These are phyloP conservation scores for Kernera saxatilis DNA, from an alignment of 345 rosid genomes.

Conservation along the genomic window DNA sequence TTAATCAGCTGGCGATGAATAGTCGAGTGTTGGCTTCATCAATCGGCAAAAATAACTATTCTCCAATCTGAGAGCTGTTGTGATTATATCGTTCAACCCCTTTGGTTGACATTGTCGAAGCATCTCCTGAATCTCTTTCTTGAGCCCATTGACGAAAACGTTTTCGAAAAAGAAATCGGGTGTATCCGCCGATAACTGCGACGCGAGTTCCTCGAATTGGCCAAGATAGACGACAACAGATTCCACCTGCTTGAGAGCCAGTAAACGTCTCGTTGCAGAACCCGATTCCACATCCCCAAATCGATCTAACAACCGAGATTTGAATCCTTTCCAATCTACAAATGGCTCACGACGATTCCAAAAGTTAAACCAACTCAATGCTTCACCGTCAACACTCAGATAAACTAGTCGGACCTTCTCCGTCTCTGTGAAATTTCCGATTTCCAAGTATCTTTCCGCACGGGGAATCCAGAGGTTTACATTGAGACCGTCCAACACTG, in stretches of 20 bases:
- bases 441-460: conserved; percentile 22
- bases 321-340: conserved; percentile 9
- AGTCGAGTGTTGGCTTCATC: background rate
- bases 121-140: background rate
- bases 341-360: background rate
- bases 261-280: background rate
- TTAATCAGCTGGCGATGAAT: background rate
- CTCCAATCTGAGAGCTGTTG: conserved; percentile 13
- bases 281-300: background rate
- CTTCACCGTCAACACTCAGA: background rate
- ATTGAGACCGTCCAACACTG: conserved; percentile 11
- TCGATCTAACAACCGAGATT: background rate
- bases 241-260: background rate
- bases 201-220: conserved; percentile 10
- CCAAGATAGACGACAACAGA: conserved; percentile 1
- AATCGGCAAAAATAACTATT: background rate
- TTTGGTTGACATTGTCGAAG: background rate
- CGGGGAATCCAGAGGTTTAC: background rate
- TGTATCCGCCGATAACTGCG: background rate
- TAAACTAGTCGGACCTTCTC: conserved; percentile 12
- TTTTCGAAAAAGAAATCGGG: background rate
- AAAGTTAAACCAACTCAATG: conserved; percentile 12
- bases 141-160: conserved; percentile 9
- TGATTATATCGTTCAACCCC: background rate
- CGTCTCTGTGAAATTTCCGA: conserved; percentile 9